These are phyloP conservation scores for Glycine tomentella DNA, from an alignment of 306 rosid genomes.

Conservation along the genomic window DNA sequence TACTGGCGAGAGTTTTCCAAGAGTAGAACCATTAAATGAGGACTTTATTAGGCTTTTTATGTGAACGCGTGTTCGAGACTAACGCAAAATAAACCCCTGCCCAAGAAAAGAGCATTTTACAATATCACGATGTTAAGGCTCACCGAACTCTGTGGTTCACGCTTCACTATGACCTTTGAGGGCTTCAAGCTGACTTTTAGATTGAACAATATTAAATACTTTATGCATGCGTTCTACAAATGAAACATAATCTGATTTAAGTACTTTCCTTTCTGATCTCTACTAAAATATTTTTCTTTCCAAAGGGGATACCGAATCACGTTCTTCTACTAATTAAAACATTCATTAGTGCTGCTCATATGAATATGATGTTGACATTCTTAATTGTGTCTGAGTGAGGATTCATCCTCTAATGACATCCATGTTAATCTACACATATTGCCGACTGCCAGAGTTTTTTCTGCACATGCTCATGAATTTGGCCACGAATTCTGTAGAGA, in stretches of 20 bases:
- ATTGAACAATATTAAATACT: too few relatives aligned
- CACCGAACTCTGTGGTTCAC: too few relatives aligned
- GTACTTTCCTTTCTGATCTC: constrained; percentile 3
- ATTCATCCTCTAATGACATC: constrained; percentile 28
- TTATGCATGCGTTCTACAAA: too few relatives aligned
- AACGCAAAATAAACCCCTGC: too few relatives aligned
- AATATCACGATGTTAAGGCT: too few relatives aligned
- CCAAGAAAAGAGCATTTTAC: too few relatives aligned
- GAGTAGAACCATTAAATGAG: too few relatives aligned
- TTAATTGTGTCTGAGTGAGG: background rate
- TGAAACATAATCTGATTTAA: constrained; percentile 23
- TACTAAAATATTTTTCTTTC: constrained; percentile 1
- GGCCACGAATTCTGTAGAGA: constrained; percentile 81
- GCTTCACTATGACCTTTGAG: too few relatives aligned
- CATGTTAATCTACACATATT: constrained; percentile 49
- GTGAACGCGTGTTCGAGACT: too few relatives aligned
- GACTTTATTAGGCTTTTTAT: too few relatives aligned
- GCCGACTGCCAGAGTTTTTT: constrained; percentile 60
- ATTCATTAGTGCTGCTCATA: background rate
- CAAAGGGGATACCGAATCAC: constrained; percentile 21
- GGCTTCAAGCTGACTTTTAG: too few relatives aligned
- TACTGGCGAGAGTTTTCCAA: too few relatives aligned
- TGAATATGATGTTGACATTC: background rate
- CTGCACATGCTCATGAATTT: constrained; percentile 88
- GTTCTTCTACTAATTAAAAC: constrained; percentile 8